Conservation (phyloP, 2,329 filamentous ascomycete genomes). For the Beauveria scarabaeidicola region DNA sequence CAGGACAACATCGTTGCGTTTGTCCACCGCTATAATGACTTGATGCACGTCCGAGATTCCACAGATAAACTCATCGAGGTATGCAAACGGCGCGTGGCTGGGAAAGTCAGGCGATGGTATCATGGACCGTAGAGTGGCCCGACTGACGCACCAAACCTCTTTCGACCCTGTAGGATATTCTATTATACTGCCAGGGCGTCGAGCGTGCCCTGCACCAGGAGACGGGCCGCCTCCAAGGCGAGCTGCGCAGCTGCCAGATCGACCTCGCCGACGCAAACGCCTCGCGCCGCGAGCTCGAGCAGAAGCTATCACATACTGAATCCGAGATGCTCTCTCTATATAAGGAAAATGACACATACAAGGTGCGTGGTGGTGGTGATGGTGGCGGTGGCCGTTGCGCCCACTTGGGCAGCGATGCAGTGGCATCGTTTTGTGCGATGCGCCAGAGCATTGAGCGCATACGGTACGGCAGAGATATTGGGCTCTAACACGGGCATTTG, state of each 20-base stretch:
- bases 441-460: neutral
- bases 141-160: neutral
- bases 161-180: slow-evolving; percentile 31
- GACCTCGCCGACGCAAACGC: slow-evolving; percentile 43
- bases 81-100: neutral
- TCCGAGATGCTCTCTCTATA: slow-evolving; percentile 25
- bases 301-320: slow-evolving; percentile 34
- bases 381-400: neutral
- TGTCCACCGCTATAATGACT: slow-evolving; percentile 10
- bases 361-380: slow-evolving; percentile 26
- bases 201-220: slow-evolving; percentile 37
- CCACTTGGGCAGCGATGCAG: neutral
- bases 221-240: slow-evolving; percentile 31
- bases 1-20: slow-evolving; percentile 4
- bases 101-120: neutral
- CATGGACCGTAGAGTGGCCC: neutral
- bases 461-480: neutral
- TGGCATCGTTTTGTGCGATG: neutral
- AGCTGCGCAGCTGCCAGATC: slow-evolving; percentile 36
- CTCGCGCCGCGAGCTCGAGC: slow-evolving; percentile 42
- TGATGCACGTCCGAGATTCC: slow-evolving; percentile 7
- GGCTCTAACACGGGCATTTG: slow-evolving; percentile 5
- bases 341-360: slow-evolving; percentile 34
- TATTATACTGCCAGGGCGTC: slow-evolving; percentile 36
- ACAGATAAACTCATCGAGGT: slow-evolving; percentile 11